Evolutionary conservation across 495 filamentous ascomycete genomes (phyloP), one percentile per base, ranked within the genome.

Genomic region (Penicillium dipodomyicola): DNA sequence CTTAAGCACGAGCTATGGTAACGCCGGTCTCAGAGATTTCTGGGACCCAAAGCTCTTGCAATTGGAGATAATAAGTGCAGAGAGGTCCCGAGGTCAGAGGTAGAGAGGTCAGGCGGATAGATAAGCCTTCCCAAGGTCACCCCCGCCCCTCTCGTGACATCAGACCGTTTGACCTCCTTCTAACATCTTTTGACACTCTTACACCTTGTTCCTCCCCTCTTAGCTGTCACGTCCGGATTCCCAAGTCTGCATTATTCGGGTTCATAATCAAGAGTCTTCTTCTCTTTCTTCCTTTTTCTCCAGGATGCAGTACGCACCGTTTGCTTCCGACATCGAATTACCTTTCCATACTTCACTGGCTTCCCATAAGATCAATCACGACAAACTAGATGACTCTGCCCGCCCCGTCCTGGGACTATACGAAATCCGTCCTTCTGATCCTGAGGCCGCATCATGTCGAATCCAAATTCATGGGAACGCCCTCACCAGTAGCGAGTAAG

Each of bases 321-420:
- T 96, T 81, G 81, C 84, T 23, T 96, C 93, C 27, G 91, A 96
- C 72, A 90, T 97, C 61, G 94, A 98, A 65, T 78, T 97, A 22
- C 91, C 91, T 20, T 98, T 98, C 71, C 97, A 96, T 67, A 87
- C 88, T 37, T 84, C 90, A 37, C 82, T 98, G 23, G 92, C 92
- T 44, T 84, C 86, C 9, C 88, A 84, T 49, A 98, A 98, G 72
- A 89, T 98, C 64, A 91, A 98, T 65, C 87, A 96, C 82, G 94
- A 97, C 73, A 95, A 89, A 76, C 88, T 98, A 40, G 87, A 96
- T 71, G 91, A 94, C 64, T 94, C 94, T 15, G 88, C 92, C 20
- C 88, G 93, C 32, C 83, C 84, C 52, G 78, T 97, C 0, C 74
- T 95, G n/a, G 94, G 94, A 15, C 75, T 96, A 27, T 97, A 98